Conservation (phyloP, 169 alveolate genomes). For the Plasmodium vivax region DNA sequence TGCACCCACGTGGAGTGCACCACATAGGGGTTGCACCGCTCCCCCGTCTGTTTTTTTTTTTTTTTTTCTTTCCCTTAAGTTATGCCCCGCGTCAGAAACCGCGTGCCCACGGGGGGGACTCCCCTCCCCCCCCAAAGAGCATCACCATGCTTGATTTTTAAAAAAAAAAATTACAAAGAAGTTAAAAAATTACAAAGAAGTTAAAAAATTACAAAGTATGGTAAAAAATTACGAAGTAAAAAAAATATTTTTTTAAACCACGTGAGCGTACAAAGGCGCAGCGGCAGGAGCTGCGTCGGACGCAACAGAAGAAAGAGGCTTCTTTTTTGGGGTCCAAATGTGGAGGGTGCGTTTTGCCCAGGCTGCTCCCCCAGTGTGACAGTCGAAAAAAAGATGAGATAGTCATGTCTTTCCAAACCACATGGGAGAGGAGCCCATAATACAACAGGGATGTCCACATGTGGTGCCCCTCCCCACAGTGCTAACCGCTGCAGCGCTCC, state of each 20-base stretch:
- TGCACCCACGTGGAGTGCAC: no score
- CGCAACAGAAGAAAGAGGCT: not conserved
- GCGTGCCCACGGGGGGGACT: not conserved
- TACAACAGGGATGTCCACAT: not conserved
- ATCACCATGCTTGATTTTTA: not conserved
- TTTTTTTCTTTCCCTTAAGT: conserved; percentile 3
- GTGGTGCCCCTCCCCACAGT: not conserved
- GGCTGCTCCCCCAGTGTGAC: no score
- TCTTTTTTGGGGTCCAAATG: no score
- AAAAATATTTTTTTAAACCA: no score
- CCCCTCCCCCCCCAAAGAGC: not conserved
- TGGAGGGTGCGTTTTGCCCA: no score
- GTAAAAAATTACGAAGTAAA: no score
- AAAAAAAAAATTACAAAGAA: not conserved
- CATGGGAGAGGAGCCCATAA: not conserved
- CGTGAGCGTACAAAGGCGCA: not conserved
- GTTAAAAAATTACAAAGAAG: not conserved
- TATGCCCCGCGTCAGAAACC: not conserved
- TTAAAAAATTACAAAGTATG: not conserved
- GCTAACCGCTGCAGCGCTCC: no score
- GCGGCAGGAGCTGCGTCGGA: not conserved
- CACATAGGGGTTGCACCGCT: not conserved
- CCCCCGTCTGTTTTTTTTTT: conserved; percentile 1
- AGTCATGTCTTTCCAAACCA: no score
- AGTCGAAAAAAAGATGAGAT: not conserved